These are phyloP conservation scores for Cytospora piceae DNA, from an alignment of 2,329 filamentous ascomycete species.

Conservation along the genomic window DNA sequence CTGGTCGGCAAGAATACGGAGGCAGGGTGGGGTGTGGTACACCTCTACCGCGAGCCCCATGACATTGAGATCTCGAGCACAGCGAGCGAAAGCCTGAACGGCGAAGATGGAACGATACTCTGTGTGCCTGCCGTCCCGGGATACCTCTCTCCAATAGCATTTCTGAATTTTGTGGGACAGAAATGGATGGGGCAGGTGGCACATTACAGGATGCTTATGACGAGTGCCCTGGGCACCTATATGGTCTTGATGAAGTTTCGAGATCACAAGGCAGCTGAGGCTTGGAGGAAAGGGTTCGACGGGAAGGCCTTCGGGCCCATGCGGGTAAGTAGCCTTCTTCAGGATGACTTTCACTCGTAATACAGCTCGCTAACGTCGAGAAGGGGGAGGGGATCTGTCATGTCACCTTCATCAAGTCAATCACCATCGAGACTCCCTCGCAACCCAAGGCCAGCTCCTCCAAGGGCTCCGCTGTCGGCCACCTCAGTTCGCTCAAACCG, in stretches of 20 bases:
- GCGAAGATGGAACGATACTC: conserved; percentile 65
- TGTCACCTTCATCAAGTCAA: conserved; percentile 91
- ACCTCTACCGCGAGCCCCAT: conserved; percentile 85
- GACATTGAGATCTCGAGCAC: conserved; percentile 51
- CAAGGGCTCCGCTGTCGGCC: conserved; percentile 37
- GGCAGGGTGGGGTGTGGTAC: conserved; percentile 88
- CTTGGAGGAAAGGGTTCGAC: conserved; percentile 87
- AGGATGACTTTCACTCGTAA: conserved; percentile 23
- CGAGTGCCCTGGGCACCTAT: conserved; percentile 85
- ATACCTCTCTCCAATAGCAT: conserved; percentile 88
- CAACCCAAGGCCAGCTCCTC: conserved; percentile 42
- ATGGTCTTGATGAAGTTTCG: conserved; percentile 96
- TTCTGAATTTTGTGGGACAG: conserved; percentile 89
- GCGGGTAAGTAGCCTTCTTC: conserved; percentile 61
- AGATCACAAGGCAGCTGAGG: conserved; percentile 70
- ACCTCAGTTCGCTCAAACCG: conserved; percentile 57
- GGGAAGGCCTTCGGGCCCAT: conserved; percentile 91
- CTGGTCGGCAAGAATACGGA: conserved; percentile 74
- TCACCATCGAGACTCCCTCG: conserved; percentile 76
- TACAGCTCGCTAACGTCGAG: conserved; percentile 33
- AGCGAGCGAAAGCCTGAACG: conserved; percentile 38
- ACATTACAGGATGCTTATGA: conserved; percentile 94
- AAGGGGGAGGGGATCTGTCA: conserved; percentile 86
- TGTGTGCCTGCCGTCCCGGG: conserved; percentile 95
- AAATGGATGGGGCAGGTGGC: conserved; percentile 83